Percentiles rank a stretch among this genome's conserved stretches.
These are phyloP conservation scores for Penicillium riverlandense DNA, from an alignment of 495 filamentous ascomycete species.

Conservation along the genomic window DNA sequence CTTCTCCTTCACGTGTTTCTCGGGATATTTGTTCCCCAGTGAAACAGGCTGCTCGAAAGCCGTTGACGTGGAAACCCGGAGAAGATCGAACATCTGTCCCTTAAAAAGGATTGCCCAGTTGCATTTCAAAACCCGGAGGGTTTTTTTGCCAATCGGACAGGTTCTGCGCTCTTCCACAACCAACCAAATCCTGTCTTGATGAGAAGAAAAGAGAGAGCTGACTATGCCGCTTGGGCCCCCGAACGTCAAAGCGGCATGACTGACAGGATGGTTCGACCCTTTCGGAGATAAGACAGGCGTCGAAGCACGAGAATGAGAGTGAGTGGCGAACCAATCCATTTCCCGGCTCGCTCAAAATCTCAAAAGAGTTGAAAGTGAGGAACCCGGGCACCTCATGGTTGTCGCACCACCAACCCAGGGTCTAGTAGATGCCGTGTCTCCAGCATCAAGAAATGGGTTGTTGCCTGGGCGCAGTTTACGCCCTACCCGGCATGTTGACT, in stretches of 20 bases:
- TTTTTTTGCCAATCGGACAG: not conserved
- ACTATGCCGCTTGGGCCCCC: too few relatives aligned
- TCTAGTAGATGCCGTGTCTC: not conserved
- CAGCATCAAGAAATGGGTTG: too few relatives aligned
- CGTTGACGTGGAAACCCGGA: constrained; percentile 16
- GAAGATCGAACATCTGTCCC: not conserved
- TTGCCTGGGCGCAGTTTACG: too few relatives aligned
- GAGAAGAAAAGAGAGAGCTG: too few relatives aligned
- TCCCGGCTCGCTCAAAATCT: too few relatives aligned
- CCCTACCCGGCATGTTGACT: not conserved
- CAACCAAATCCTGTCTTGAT: too few relatives aligned
- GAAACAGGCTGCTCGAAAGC: constrained; percentile 6
- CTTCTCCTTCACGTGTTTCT: too few relatives aligned
- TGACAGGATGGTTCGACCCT: too few relatives aligned
- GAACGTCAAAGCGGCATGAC: too few relatives aligned
- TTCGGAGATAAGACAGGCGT: too few relatives aligned
- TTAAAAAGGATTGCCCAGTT: not conserved
- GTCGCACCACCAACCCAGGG: constrained; percentile 15
- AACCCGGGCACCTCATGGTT: not conserved
- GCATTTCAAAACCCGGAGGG: too few relatives aligned
- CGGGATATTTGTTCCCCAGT: too few relatives aligned
- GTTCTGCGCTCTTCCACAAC: not conserved
- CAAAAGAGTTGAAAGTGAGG: not conserved
- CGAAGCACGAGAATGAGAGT: not conserved
- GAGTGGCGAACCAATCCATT: not conserved